phyloP scores from a whole-genome alignment of 1,139 yeast genomes.

The Geotrichum histeridarum region DNA sequence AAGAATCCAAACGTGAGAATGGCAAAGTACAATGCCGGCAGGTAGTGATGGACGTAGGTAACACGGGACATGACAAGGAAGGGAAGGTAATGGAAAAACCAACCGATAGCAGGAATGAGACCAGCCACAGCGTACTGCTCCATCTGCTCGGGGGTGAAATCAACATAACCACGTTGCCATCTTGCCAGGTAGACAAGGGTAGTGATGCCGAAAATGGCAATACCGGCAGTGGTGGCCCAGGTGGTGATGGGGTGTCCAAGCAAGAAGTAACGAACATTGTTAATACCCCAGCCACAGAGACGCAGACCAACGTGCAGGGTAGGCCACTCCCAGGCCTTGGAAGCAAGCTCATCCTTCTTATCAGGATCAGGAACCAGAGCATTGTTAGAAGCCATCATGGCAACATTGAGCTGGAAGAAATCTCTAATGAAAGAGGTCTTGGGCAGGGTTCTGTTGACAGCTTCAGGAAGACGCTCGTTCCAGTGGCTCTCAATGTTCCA shows the following conservation, averaged over 20 bases:
- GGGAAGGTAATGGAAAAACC: conserved; percentile 91
- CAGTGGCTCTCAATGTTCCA: conserved; percentile 91
- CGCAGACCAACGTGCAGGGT: conserved; percentile 85
- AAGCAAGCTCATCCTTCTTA: conserved; percentile 85
- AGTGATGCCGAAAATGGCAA: conserved; percentile 55
- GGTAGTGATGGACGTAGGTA: conserved; percentile 92
- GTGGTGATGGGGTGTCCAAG: conserved; percentile 93
- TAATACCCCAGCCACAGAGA: conserved; percentile 90
- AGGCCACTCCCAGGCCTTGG: conserved; percentile 98
- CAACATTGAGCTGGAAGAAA: conserved; percentile 86
- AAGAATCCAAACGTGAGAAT: conserved; percentile 73
- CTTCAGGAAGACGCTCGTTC: conserved; percentile 67
- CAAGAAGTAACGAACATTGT: conserved; percentile 74
- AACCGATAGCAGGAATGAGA: conserved; percentile 82
- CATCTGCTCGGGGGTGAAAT: conserved; percentile 47
- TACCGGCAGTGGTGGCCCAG: conserved; percentile 79
- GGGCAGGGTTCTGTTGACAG: conserved; percentile 69
- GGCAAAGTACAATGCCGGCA: conserved; percentile 95
- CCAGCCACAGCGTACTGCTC: conserved; percentile 70
- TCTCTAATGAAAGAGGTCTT: conserved; percentile 80
- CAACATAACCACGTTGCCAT: conserved; percentile 89
- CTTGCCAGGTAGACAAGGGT: conserved; percentile 60
- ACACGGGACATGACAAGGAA: conserved; percentile 95
- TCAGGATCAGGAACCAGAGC: conserved; percentile 91
- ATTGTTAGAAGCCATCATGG: conserved; percentile 98